Evolutionary conservation across 108 stramenopile genomes (phyloP).

Genomic region (Mediolabrus comicus): DNA sequence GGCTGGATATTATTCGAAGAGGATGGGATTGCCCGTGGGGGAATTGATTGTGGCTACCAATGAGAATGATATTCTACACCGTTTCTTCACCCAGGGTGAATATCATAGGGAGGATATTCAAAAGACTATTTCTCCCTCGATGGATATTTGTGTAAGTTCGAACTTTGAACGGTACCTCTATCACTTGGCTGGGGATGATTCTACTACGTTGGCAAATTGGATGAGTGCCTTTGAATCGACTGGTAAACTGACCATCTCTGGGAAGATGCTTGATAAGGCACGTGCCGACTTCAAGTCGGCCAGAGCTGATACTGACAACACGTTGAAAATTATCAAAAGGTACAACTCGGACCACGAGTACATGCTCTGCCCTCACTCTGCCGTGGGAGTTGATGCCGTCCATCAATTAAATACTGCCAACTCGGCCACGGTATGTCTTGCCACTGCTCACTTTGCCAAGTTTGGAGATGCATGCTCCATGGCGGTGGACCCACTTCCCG

Average conservation of each 20-base stretch:
- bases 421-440: conserved; percentile 80
- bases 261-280: conserved; percentile 77
- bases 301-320: conserved; percentile 78
- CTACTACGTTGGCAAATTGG: conserved; percentile 76
- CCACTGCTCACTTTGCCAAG: conserved; percentile 98
- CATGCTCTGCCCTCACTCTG: conserved; percentile 96
- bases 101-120: conserved; percentile 88
- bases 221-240: conserved; percentile 93
- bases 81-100: conserved; percentile 94
- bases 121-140: conserved; percentile 90
- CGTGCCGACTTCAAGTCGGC: conserved; percentile 88
- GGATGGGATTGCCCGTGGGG: conserved; percentile 97
- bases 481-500: conserved; percentile 78
- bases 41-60: conserved; percentile 96
- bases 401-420: conserved; percentile 64
- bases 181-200: conserved; percentile 90
- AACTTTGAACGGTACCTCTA: conserved; percentile 99
- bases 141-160: conserved; percentile 98
- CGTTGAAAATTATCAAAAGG: conserved; percentile 78
- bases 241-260: conserved; percentile 83
- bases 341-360: conserved; percentile 86
- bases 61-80: conserved; percentile 98
- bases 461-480: conserved; percentile 87
- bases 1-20: conserved; percentile 97
- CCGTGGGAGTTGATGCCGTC: conserved; percentile 91